Evolutionary conservation across 2,329 filamentous ascomycete genomes (phyloP), one percentile per base, ranked within the genome.

Genomic region (Fusarium poae): DNA sequence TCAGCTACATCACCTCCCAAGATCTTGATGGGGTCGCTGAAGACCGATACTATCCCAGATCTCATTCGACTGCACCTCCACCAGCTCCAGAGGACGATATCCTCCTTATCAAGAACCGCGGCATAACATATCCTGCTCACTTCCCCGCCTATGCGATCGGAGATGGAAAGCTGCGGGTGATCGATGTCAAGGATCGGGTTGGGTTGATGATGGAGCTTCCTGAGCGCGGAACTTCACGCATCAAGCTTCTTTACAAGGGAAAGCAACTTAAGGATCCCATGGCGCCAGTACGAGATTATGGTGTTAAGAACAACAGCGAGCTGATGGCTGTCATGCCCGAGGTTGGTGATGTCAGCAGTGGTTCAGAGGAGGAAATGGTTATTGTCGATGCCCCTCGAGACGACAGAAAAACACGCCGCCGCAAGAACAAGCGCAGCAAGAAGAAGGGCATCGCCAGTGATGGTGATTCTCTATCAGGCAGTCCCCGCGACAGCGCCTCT

Each of bases 1-100:
- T 89, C 78, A 91, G 88, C 76, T 94, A 95, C 82, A 94, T 94
- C 76, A 93, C 91, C n/a, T 89, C 89, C 29, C 88, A 92, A 73
- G 91, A 94, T 74, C 78, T 94, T 39, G 84, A 87, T 63, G 79
- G 82, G 75, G 76, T 75, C 65, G 76, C 70, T 65, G 73, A 78
- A 74, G 68, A 72, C 74, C 77, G 74, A n/a, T 83, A 85, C 65
- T 81, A 83, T 59, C 78, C 81, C 29, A 78, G 78, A 51, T 74
- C 77, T 42, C 76, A 74, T 49, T 77, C 79, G 29, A 73, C 76
- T 10, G 72, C 74, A 39, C 71, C 78, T 34, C 71, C 78, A 44
- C 77, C 75, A 62, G 77, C 74, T 40, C 80, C 76, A 68, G 89
- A 92, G 66, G 91, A 92, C 63, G 92, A 94, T 74, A 83, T 93